Evolutionary conservation across 1,284 basidiomycete species (phyloP).

Genomic region (Sanghuangporus sanghuang): DNA sequence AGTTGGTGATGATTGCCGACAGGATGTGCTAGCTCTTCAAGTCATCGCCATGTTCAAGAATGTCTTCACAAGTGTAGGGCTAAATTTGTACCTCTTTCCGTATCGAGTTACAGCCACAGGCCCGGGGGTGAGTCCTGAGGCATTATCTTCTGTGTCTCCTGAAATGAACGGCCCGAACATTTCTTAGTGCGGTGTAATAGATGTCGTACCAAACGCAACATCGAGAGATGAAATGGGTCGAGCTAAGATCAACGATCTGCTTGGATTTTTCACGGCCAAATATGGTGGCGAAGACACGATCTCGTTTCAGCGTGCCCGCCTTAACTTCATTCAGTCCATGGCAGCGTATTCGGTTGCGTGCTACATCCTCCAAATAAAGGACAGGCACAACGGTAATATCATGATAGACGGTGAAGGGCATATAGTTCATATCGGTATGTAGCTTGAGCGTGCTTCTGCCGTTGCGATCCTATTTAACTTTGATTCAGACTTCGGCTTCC

Average conservation of each 20-base stretch:
- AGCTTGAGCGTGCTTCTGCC: neutral
- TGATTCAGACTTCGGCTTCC: slow-evolving; percentile 89
- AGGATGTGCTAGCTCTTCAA: slow-evolving; percentile 95
- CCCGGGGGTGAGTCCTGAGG: slow-evolving; percentile 67
- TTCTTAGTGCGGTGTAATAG: slow-evolving; percentile 90
- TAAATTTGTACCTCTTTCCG: slow-evolving; percentile 91
- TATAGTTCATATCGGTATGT: slow-evolving; percentile 87
- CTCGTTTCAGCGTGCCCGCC: slow-evolving; percentile 87
- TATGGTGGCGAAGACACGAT: slow-evolving; percentile 89
- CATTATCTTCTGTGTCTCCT: slow-evolving; percentile 7
- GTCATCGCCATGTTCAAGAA: slow-evolving; percentile 99
- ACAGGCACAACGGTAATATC: slow-evolving; percentile 97
- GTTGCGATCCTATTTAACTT: slow-evolving; percentile 14
- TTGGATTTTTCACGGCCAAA: slow-evolving; percentile 92
- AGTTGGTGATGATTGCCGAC: slow-evolving; percentile 98
- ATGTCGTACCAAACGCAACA: slow-evolving; percentile 97
- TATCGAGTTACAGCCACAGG: slow-evolving; percentile 97
- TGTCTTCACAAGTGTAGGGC: slow-evolving; percentile 85
- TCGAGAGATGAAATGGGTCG: slow-evolving; percentile 99
- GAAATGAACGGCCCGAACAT: neutral
- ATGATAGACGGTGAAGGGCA: slow-evolving; percentile 98
- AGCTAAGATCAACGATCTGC: slow-evolving; percentile 94
- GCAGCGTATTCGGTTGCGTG: slow-evolving; percentile 99
- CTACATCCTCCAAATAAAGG: slow-evolving; percentile 97
- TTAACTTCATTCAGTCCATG: slow-evolving; percentile 99